phyloP scores from a whole-genome alignment of 1,284 basidiomycete genomes.

The Trichosporon asahii region DNA sequence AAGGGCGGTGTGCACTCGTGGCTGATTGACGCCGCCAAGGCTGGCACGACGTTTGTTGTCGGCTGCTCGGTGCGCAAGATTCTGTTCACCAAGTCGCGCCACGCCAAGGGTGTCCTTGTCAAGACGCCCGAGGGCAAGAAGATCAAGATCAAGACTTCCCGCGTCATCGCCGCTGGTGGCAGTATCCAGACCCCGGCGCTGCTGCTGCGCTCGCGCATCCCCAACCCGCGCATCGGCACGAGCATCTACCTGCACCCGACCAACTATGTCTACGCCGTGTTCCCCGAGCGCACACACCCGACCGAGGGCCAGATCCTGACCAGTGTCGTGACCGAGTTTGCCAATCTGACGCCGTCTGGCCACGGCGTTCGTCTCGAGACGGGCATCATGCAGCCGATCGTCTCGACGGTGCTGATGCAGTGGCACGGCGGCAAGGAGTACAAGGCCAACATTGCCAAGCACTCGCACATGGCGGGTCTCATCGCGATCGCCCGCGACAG shows the following conservation, averaged over 20 bases:
- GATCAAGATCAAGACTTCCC: slow-evolving; percentile 43
- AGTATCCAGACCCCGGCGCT: slow-evolving; percentile 54
- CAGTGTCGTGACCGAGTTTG: slow-evolving; percentile 46
- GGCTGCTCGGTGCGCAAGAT: slow-evolving; percentile 46
- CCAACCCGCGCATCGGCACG: slow-evolving; percentile 53
- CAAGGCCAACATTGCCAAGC: slow-evolving; percentile 46
- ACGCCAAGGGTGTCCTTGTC: slow-evolving; percentile 35
- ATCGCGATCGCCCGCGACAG: slow-evolving; percentile 34
- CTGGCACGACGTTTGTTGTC: slow-evolving; percentile 22
- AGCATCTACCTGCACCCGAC: slow-evolving; percentile 55
- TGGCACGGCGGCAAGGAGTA: slow-evolving; percentile 46
- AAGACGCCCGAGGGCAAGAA: slow-evolving; percentile 27
- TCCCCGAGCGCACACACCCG: slow-evolving; percentile 50
- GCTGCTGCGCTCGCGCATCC: slow-evolving; percentile 51
- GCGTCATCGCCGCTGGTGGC: slow-evolving; percentile 51
- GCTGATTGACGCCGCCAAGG: slow-evolving; percentile 26
- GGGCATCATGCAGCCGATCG: slow-evolving; percentile 50
- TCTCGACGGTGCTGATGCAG: slow-evolving; percentile 43
- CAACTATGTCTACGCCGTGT: slow-evolving; percentile 52
- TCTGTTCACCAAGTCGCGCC: slow-evolving; percentile 35
- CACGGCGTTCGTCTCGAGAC: slow-evolving; percentile 55
- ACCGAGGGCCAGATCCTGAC: slow-evolving; percentile 55
- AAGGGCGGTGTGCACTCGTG: slow-evolving; percentile 28
- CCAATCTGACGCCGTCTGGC: slow-evolving; percentile 43
- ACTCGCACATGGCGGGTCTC: slow-evolving; percentile 28